Base-by-base conservation (phyloP, 106 monocot genomes). In the Dendrobium officinale region DNA sequence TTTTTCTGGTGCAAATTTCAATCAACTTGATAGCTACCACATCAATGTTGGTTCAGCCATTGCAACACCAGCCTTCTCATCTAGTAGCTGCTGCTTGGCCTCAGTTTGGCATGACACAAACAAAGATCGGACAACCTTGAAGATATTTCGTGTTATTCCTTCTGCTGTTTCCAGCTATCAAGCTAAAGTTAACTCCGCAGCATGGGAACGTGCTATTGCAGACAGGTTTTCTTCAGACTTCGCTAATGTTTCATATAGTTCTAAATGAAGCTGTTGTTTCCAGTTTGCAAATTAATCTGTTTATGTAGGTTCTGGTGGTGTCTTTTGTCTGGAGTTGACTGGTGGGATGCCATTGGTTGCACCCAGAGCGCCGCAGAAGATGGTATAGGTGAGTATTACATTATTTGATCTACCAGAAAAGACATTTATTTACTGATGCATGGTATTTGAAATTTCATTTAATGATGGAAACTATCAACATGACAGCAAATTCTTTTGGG, bases 311-410 rank as follows among this genome's bases (percentile, higher is more conserved):
- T 99, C 82, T 99, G 98, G 98, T 99, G 98, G 98, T 95, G 98
- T 83, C 90, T 99, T 70, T 86, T 99, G 86, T 89, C 87, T 75
- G 98, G 88, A 55, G 89, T 95, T 59, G 94, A 99, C 88, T 99
- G 98, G 98, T 99, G 98, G 98, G 98, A 99, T 91, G 98, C 95
- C 45, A 92, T 99, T 83, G 98, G 98, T 11, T 99, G 98, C 82
- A 93, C 98, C 18, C 98, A 99, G 73, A 99, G 98, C 83, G 98
- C 98, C 79, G 95, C 95, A 73, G 98, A 95, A 85, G 98, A 99
- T 91, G 93, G 91, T 67, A 93, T 95, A 59, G 98, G 98, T 99
- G 83, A 73, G 91, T 11, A 81, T 55, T 20, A 24, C 81, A 2
- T 56, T 67, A 67, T 64, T 80, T n/a, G 70, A 15, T 15, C 15